Percentiles rank a stretch among this genome's conserved stretches.
Conservation (phyloP, 129 eudicot species). For the Tagetes patula region DNA sequence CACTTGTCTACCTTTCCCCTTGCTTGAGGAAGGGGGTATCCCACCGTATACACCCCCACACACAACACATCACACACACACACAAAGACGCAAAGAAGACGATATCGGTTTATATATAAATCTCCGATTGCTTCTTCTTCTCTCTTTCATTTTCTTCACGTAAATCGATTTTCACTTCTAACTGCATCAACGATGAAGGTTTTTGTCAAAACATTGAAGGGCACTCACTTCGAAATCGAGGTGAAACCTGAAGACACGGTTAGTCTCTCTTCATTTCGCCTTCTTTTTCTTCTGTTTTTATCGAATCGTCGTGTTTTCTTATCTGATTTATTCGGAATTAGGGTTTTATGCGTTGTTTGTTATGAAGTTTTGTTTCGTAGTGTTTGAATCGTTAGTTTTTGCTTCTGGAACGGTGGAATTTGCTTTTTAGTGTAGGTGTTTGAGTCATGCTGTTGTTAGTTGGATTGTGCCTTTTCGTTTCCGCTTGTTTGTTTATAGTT, state of each 20-base stretch:
- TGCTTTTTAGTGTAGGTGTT: neutral
- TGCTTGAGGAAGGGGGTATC: conserved; percentile 43
- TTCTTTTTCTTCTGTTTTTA: neutral
- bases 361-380: conserved; percentile 9
- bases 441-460: conserved; percentile 1
- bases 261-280: conserved; percentile 14
- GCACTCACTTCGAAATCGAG: conserved; percentile 72
- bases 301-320: conserved; percentile 19
- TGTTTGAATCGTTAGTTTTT: neutral
- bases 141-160: neutral
- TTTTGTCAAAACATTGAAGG: conserved; percentile 78
- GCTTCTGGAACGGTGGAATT: neutral
- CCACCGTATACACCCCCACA: conserved; percentile 31
- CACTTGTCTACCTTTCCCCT: conserved; percentile 15
- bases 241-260: conserved; percentile 78
- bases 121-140: conserved; percentile 16
- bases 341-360: conserved; percentile 30
- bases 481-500: neutral
- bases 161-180: conserved; percentile 26
- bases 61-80: conserved; percentile 20
- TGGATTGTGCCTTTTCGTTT: neutral
- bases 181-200: conserved; percentile 66
- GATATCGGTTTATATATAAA: conserved; percentile 25
- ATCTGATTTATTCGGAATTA: conserved; percentile 27
- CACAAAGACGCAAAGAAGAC: conserved; percentile 14